Percentiles rank a stretch among this genome's conserved stretches.
phyloP scores from a whole-genome alignment of 2,329 filamentous ascomycete species.

The Fusarium dlaminii region DNA sequence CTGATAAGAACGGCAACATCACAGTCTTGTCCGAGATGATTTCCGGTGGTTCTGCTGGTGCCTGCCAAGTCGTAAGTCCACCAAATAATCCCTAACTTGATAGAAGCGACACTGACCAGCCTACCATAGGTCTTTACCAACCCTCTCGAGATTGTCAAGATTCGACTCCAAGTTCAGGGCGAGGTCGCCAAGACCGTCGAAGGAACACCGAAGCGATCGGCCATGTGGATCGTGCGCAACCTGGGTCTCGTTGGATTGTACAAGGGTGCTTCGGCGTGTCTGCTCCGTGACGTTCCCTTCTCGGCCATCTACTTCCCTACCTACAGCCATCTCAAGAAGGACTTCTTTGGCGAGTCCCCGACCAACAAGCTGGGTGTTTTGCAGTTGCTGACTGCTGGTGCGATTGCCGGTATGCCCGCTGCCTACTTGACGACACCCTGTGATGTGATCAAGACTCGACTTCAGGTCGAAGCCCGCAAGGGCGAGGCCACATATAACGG shows the following conservation, averaged over 20 bases:
- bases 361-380: slow-evolving; percentile 89
- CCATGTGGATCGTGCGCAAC: slow-evolving; percentile 97
- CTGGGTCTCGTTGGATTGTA: slow-evolving; percentile 93
- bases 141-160: slow-evolving; percentile 98
- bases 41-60: slow-evolving; percentile 89
- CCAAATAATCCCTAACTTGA: not conserved
- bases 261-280: slow-evolving; percentile 93
- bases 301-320: slow-evolving; percentile 99
- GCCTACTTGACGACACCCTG: slow-evolving; percentile 96
- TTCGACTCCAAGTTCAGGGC: slow-evolving; percentile 95
- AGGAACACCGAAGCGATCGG: slow-evolving; percentile 84
- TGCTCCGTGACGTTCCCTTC: slow-evolving; percentile 96
- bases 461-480: slow-evolving; percentile 97
- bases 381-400: slow-evolving; percentile 92
- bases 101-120: slow-evolving; percentile 4
- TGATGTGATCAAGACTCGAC: slow-evolving; percentile 98
- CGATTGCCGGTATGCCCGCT: slow-evolving; percentile 91
- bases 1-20: slow-evolving; percentile 81
- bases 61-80: slow-evolving; percentile 88
- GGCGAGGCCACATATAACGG: slow-evolving; percentile 90
- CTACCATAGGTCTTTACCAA: slow-evolving; percentile 85
- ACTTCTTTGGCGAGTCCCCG: slow-evolving; percentile 89
- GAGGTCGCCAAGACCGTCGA: slow-evolving; percentile 91
- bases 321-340: slow-evolving; percentile 93
- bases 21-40: slow-evolving; percentile 77